Evolutionary conservation across 2,329 filamentous ascomycete genomes (phyloP).

Genomic region (Aspergillus fijiensis): DNA sequence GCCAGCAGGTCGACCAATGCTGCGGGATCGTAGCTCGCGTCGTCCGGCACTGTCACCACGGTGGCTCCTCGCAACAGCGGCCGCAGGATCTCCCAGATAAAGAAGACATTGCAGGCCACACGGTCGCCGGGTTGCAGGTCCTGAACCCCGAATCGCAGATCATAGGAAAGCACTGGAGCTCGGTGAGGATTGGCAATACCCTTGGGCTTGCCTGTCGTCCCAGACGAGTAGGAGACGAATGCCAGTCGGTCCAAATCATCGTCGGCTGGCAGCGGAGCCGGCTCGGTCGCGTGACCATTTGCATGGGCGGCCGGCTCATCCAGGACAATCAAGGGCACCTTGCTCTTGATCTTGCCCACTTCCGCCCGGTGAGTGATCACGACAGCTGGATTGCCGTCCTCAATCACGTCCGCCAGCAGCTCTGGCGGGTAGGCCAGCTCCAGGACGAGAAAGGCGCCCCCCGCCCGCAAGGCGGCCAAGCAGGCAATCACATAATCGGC

Average conservation of each 20-base stretch:
- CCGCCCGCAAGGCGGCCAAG: constrained; percentile 73
- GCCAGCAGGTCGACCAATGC: constrained; percentile 70
- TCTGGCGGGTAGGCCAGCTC: constrained; percentile 76
- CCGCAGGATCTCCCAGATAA: constrained; percentile 80
- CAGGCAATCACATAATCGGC: constrained; percentile 78
- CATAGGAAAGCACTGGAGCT: constrained; percentile 71
- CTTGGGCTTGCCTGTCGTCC: constrained; percentile 76
- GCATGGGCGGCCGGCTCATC: constrained; percentile 47
- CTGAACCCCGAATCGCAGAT: constrained; percentile 68
- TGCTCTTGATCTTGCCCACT: constrained; percentile 62
- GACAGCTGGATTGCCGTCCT: constrained; percentile 70
- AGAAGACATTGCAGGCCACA: constrained; percentile 86
- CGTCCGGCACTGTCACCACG: constrained; percentile 71
- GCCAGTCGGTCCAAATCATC: constrained; percentile 71
- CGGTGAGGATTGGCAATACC: constrained; percentile 77
- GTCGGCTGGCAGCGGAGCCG: constrained; percentile 57
- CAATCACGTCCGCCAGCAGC: constrained; percentile 71
- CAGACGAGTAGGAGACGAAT: constrained; percentile 79
- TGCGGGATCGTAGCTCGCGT: constrained; percentile 73
- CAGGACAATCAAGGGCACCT: constrained; percentile 62
- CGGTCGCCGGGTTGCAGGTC: constrained; percentile 71
- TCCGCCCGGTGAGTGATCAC: constrained; percentile 68
- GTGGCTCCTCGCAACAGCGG: constrained; percentile 74
- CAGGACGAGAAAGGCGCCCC: constrained; percentile 76
- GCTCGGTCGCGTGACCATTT: constrained; percentile 46